phyloP scores from a whole-genome alignment of 1,139 yeast genomes.

The Spathaspora sp. region DNA sequence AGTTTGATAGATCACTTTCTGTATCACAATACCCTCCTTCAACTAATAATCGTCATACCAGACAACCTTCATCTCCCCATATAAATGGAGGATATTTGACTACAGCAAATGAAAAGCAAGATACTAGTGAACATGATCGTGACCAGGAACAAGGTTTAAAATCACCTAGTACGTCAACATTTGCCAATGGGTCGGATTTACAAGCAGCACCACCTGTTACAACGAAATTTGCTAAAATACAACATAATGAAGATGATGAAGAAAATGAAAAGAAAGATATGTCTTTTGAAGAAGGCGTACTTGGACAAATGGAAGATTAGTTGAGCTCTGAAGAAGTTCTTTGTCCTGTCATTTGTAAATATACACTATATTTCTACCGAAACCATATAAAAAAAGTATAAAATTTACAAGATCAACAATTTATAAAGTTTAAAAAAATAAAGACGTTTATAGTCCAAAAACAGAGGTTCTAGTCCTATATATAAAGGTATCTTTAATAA shows the following conservation, averaged over 20 bases:
- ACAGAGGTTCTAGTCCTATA: neutral
- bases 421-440: neutral
- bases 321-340: neutral
- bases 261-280: slow-evolving; percentile 6
- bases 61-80: slow-evolving; percentile 9
- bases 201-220: slow-evolving; percentile 1
- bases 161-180: slow-evolving; percentile 8
- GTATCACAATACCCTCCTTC: slow-evolving; percentile 21
- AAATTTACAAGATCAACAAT: neutral
- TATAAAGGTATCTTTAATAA: neutral
- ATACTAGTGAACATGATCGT: neutral
- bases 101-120: neutral
- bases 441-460: neutral
- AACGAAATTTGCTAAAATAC: slow-evolving; percentile 4
- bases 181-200: neutral
- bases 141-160: slow-evolving; percentile 6
- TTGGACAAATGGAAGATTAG: slow-evolving; percentile 18
- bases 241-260: slow-evolving; percentile 6
- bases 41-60: neutral
- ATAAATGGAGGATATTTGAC: slow-evolving; percentile 13
- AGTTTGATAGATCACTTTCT: slow-evolving; percentile 16
- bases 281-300: slow-evolving; percentile 14
- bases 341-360: neutral
- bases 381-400: neutral
- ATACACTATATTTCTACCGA: neutral